Conservation (phyloP, 2,329 filamentous ascomycete species). For the Clarireedia monteithiana region DNA sequence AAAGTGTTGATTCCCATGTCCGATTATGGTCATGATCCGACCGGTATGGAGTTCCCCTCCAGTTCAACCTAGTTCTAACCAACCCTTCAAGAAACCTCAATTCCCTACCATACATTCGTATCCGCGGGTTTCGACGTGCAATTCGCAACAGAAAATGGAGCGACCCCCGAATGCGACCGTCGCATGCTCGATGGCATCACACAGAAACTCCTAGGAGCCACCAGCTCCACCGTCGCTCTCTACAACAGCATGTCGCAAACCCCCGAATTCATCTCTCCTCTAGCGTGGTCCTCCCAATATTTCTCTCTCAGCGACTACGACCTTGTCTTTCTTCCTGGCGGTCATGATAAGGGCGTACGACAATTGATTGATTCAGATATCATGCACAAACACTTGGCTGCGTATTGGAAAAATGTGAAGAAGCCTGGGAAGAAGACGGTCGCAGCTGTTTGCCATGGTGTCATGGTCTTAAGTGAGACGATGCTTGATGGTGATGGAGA, state of each 20-base stretch:
- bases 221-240: constrained; percentile 31
- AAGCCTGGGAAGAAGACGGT: constrained; percentile 38
- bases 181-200: constrained; percentile 42
- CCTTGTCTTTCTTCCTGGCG: constrained; percentile 43
- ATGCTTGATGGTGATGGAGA: constrained; percentile 24
- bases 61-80: neutral
- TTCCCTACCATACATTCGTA: constrained; percentile 42
- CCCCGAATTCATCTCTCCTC: constrained; percentile 35
- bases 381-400: constrained; percentile 37
- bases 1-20: constrained; percentile 44
- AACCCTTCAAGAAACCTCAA: constrained; percentile 37
- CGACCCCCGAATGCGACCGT: constrained; percentile 39
- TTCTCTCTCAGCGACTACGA: constrained; percentile 40
- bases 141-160: constrained; percentile 44
- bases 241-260: constrained; percentile 39
- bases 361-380: constrained; percentile 42
- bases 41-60: constrained; percentile 31
- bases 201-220: constrained; percentile 42
- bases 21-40: constrained; percentile 48
- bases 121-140: constrained; percentile 39
- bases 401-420: constrained; percentile 40
- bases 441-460: constrained; percentile 45
- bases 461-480: constrained; percentile 41
- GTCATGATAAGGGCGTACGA: constrained; percentile 44
- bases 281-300: constrained; percentile 36